A percentile compares a stretch with the other conserved stretches of the same genome.
Evolutionary conservation across 2,329 filamentous ascomycete species (phyloP).

Genomic region (Claviceps monticola): DNA sequence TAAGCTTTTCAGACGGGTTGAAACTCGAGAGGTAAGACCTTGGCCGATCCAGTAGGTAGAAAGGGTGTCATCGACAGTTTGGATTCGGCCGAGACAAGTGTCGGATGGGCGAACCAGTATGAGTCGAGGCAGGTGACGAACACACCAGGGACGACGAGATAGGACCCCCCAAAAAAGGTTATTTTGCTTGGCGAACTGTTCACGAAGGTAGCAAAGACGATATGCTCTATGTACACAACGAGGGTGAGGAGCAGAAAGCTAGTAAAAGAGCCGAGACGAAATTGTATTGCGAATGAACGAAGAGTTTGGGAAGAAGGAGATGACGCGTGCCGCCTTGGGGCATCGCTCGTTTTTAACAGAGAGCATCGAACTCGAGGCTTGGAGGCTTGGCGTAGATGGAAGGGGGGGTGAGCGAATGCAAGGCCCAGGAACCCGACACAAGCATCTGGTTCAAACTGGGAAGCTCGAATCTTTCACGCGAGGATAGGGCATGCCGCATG

Average conservation of each 20-base stretch:
- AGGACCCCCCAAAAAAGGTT: neutral
- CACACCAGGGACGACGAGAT: neutral
- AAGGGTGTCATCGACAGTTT: neutral
- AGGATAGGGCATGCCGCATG: conserved; percentile 11
- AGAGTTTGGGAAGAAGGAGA: neutral
- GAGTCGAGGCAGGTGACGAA: neutral
- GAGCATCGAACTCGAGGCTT: conserved; percentile 2
- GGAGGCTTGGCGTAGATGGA: neutral
- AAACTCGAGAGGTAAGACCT: neutral
- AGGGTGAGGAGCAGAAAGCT: neutral
- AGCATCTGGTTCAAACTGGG: conserved; percentile 5
- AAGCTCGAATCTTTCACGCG: neutral
- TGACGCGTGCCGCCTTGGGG: neutral
- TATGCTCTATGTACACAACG: neutral
- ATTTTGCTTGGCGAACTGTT: neutral
- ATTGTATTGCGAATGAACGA: neutral
- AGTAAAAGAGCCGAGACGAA: neutral
- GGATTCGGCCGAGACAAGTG: neutral
- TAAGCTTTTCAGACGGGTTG: neutral
- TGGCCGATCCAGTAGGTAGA: neutral
- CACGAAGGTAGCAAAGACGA: neutral
- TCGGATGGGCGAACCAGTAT: neutral
- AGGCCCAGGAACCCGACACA: conserved; percentile 7
- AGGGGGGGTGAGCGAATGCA: neutral
- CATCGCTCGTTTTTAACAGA: conserved; percentile 4